Conservation (phyloP, 345 rosid genomes). For the Boechera retrofracta region DNA sequence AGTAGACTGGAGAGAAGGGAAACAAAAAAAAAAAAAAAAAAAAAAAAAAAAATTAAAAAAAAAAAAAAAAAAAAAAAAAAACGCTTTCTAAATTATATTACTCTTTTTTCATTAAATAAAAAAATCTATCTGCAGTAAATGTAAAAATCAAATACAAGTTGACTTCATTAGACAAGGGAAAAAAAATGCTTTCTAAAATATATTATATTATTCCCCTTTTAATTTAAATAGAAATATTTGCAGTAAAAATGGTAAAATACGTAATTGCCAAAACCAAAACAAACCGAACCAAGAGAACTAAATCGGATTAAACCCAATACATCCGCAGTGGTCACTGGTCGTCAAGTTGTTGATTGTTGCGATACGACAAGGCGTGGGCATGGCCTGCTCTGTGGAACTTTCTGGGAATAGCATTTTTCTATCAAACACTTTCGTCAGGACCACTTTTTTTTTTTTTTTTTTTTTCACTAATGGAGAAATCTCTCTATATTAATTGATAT, state of each 20-base stretch:
- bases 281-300: not conserved
- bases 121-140: not conserved
- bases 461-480: not conserved
- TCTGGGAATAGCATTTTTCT: conserved; percentile 14
- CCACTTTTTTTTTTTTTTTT: conserved; percentile 16
- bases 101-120: not conserved
- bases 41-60: not conserved
- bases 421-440: conserved; percentile 8
- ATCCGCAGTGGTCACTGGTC: not conserved
- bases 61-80: not conserved
- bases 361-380: conserved; percentile 14
- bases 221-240: not conserved
- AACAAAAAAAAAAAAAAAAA: not conserved
- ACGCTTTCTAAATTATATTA: not conserved
- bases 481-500: not conserved
- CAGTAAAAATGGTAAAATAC: not conserved
- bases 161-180: not conserved
- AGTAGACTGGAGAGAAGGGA: not conserved
- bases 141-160: not conserved
- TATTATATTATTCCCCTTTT: not conserved
- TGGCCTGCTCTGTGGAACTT: conserved; percentile 22
- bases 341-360: conserved; percentile 39
- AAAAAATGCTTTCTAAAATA: not conserved
- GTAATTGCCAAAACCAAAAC: not conserved
- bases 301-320: conserved; percentile 14